Conservation (phyloP, 1,284 basidiomycete species). For the Cutaneotrichosporon sp. region DNA sequence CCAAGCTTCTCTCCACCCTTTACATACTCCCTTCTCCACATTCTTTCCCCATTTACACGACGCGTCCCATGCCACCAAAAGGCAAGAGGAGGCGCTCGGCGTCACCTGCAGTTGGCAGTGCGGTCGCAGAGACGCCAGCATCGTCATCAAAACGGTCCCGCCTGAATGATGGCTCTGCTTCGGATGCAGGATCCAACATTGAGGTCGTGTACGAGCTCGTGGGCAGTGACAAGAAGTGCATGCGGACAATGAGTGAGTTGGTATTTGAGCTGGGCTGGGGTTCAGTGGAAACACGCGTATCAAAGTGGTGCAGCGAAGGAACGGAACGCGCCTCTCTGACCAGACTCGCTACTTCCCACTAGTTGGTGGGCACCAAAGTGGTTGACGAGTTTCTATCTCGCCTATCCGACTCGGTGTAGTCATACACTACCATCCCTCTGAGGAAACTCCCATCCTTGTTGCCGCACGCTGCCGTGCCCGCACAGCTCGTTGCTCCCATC, state of each 20-base stretch:
- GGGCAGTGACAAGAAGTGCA: slow-evolving; percentile 17
- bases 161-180: neutral
- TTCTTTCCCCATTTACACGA: neutral
- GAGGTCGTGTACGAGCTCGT: slow-evolving; percentile 23
- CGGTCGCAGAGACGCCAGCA: neutral
- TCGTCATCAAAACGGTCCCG: slow-evolving; percentile 18
- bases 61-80: slow-evolving; percentile 4
- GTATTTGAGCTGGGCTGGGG: too few relatives aligned
- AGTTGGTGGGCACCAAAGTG: too few relatives aligned
- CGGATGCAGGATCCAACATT: slow-evolving; percentile 5
- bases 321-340: too few relatives aligned
- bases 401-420: too few relatives aligned
- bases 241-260: slow-evolving; percentile 15
- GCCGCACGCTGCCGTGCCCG: too few relatives aligned
- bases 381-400: too few relatives aligned
- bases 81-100: slow-evolving; percentile 24
- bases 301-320: too few relatives aligned
- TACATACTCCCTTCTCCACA: neutral
- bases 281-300: too few relatives aligned
- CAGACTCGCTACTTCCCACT: neutral
- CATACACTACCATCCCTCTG: too few relatives aligned
- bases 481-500: neutral
- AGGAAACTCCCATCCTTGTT: neutral
- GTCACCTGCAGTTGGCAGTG: slow-evolving; percentile 3
- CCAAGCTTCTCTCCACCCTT: neutral